phyloP scores from a whole-genome alignment of 1,139 yeast genomes.

The Yarrowia galli region DNA sequence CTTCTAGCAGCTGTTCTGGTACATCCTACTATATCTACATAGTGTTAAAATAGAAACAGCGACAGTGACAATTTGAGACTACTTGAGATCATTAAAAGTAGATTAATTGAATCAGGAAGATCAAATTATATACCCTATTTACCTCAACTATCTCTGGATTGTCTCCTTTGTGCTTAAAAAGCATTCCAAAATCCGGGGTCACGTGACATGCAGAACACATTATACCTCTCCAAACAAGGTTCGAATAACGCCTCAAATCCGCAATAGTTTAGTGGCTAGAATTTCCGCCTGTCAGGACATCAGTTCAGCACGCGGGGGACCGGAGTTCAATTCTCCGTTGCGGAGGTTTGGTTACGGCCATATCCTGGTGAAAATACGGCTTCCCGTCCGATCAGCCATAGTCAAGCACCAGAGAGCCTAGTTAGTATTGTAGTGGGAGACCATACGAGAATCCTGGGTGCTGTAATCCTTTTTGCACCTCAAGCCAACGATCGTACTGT shows the following conservation, averaged over 20 bases:
- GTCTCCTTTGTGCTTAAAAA: too few species aligned
- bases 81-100: too few species aligned
- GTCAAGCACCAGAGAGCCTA: constrained; percentile 37
- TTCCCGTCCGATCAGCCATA: constrained; percentile 38
- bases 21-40: too few species aligned
- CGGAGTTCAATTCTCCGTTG: constrained; percentile 38
- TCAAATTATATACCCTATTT: too few species aligned
- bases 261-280: constrained; percentile 38
- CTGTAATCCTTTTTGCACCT: constrained; percentile 15
- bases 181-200: not conserved
- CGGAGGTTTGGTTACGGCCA: constrained; percentile 38
- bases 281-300: constrained; percentile 34
- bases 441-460: constrained; percentile 37
- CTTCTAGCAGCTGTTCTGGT: too few species aligned
- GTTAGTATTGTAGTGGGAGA: constrained; percentile 38
- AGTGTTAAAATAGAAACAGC: too few species aligned
- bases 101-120: too few species aligned
- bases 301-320: constrained; percentile 35
- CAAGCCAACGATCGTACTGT: too few species aligned
- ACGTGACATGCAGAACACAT: not conserved
- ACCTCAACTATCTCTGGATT: too few species aligned
- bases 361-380: constrained; percentile 37
- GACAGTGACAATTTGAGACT: too few species aligned
- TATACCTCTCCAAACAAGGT: not conserved
- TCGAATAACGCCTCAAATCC: not conserved